These are phyloP conservation scores for Stagonosporopsis rhizophila DNA, from an alignment of 2,329 filamentous ascomycete species.

Conservation along the genomic window DNA sequence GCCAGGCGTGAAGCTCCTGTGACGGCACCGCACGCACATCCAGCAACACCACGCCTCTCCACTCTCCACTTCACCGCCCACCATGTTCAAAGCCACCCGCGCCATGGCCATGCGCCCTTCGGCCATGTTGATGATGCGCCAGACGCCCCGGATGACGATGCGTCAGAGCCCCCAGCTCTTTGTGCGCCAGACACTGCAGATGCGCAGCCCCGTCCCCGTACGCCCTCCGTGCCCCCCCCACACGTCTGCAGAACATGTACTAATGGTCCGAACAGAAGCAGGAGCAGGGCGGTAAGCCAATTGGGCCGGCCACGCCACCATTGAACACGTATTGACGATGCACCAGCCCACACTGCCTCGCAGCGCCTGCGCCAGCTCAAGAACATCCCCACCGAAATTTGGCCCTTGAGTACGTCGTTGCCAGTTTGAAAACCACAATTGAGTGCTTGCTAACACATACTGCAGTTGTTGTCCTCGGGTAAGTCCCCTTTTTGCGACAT, in stretches of 20 bases:
- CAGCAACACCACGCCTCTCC: constrained; percentile 30
- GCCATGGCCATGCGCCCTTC: constrained; percentile 51
- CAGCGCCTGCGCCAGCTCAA: constrained; percentile 90
- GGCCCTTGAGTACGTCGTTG: constrained; percentile 80
- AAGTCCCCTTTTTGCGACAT: constrained; percentile 53
- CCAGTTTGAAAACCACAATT: neutral
- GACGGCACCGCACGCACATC: constrained; percentile 39
- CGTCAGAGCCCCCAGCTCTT: constrained; percentile 46
- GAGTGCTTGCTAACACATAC: constrained; percentile 26
- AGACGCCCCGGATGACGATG: constrained; percentile 50
- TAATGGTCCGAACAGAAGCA: constrained; percentile 64
- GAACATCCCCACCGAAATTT: constrained; percentile 91
- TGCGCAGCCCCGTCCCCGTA: constrained; percentile 72
- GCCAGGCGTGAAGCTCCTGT: constrained; percentile 32
- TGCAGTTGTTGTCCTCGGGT: constrained; percentile 83
- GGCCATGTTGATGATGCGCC: constrained; percentile 49
- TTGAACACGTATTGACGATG: constrained; percentile 28
- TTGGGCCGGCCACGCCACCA: constrained; percentile 20
- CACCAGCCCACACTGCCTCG: constrained; percentile 89
- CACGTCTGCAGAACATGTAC: constrained; percentile 28
- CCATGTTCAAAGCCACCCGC: constrained; percentile 49
- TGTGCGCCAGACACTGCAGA: constrained; percentile 57
- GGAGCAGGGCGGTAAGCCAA: constrained; percentile 65
- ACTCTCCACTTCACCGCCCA: constrained; percentile 31
- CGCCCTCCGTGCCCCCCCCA: constrained; percentile 48